These are phyloP conservation scores for Ailanthus altissimus DNA, from an alignment of 345 rosid species.

Conservation along the genomic window DNA sequence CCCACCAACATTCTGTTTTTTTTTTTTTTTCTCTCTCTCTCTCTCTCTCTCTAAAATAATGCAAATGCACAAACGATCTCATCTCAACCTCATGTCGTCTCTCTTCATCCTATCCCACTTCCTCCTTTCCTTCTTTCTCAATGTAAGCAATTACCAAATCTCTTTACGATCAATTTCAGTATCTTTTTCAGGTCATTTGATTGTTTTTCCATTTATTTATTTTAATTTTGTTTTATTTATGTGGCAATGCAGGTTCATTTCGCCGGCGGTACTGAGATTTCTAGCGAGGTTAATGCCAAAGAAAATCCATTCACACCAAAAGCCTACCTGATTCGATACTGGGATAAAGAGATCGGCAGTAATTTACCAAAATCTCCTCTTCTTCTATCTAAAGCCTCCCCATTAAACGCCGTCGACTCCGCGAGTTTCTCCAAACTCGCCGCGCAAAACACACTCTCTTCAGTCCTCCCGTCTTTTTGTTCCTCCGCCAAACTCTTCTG, in stretches of 20 bases:
- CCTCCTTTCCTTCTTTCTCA: constrained; percentile 26
- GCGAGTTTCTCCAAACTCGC: constrained; percentile 75
- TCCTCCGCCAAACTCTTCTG: constrained; percentile 83
- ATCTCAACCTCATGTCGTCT: constrained; percentile 26
- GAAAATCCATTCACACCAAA: constrained; percentile 77
- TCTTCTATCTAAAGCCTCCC: constrained; percentile 79
- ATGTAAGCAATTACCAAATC: constrained; percentile 28
- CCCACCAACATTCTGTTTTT: constrained; percentile 35
- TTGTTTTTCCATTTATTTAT: not conserved
- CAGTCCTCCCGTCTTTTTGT: constrained; percentile 72
- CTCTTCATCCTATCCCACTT: constrained; percentile 28
- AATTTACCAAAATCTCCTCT: constrained; percentile 49
- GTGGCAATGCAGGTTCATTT: constrained; percentile 44
- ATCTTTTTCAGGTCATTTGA: no score
- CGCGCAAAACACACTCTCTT: constrained; percentile 49
- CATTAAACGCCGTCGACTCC: constrained; percentile 61
- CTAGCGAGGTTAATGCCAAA: constrained; percentile 31
- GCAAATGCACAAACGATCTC: constrained; percentile 13
- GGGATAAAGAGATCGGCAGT: constrained; percentile 71
- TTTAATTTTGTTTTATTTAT: not conserved
- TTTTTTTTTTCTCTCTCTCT: constrained; percentile 25
- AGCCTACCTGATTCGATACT: constrained; percentile 74
- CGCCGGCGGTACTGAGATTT: constrained; percentile 31
- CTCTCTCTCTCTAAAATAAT: constrained; percentile 18
- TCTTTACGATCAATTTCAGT: not conserved